A percentile compares a stretch with the other conserved stretches of the same genome.
phyloP scores from a whole-genome alignment of 495 filamentous ascomycete genomes.

The Acidomyces sp. region DNA sequence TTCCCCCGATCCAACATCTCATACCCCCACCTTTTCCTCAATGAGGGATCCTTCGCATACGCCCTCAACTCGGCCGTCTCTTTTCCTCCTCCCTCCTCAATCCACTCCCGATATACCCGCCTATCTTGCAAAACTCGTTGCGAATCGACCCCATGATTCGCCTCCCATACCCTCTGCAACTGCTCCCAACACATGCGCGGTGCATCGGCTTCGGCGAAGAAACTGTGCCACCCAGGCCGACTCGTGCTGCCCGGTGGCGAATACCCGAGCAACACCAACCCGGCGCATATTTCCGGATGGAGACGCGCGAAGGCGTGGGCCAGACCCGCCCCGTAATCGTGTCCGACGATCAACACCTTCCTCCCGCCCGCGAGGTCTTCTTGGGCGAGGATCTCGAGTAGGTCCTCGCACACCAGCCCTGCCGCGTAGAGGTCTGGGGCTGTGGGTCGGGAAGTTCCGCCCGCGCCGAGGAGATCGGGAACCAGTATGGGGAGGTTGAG shows the following conservation, averaged over 20 bases:
- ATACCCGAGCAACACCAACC: conserved; percentile 6
- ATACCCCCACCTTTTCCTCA: conserved; percentile 5
- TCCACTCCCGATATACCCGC: too few relatives aligned
- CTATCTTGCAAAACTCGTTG: too few relatives aligned
- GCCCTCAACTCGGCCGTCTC: conserved; percentile 3
- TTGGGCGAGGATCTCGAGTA: conserved; percentile 13
- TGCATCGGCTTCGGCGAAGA: conserved; percentile 10
- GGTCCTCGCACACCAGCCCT: conserved; percentile 5
- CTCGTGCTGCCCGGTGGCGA: conserved; percentile 8
- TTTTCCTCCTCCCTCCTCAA: conserved; percentile 3
- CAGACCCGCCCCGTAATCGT: conserved; percentile 18
- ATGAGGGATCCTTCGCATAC: conserved; percentile 6
- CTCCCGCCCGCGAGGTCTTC: conserved; percentile 8
- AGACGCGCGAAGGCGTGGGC: conserved; percentile 3
- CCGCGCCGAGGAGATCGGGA: conserved; percentile 20
- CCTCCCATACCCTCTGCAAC: conserved; percentile 12
- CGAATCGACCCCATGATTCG: conserved; percentile 6
- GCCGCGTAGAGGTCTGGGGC: conserved; percentile 5
- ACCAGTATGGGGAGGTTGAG: conserved; percentile 6
- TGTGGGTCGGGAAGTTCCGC: conserved; percentile 19
- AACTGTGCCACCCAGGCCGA: conserved; percentile 8
- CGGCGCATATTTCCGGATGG: conserved; percentile 9
- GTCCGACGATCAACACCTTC: conserved; percentile 16
- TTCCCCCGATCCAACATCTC: not conserved
- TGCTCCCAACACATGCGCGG: conserved; percentile 2